phyloP scores from a whole-genome alignment of 2,329 filamentous ascomycete genomes.

The Sclerotinia borealis region DNA sequence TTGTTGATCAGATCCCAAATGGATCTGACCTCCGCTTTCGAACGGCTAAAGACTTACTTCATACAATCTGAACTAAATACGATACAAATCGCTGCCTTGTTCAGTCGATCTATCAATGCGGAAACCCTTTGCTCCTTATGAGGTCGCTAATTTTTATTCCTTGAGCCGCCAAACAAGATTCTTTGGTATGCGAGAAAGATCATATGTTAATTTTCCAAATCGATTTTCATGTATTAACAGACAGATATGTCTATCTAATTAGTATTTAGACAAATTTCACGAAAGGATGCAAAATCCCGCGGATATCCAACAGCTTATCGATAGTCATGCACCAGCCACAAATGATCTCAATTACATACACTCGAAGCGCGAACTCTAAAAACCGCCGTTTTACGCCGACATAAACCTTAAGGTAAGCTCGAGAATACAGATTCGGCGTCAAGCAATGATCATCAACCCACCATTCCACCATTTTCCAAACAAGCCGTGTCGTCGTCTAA shows the following conservation, averaged over 20 bases:
- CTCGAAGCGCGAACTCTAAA: too few relatives aligned
- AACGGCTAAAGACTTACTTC: not conserved
- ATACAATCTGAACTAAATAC: not conserved
- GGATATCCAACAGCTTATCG: not conserved
- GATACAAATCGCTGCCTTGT: not conserved
- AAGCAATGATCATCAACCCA: not conserved
- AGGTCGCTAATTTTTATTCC: not conserved
- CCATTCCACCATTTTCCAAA: not conserved
- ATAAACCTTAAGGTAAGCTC: not conserved
- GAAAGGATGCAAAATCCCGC: not conserved
- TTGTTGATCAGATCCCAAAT: slow-evolving; percentile 2
- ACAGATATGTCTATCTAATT: not conserved
- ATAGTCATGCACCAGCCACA: not conserved
- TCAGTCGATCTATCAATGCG: not conserved
- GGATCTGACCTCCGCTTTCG: not conserved
- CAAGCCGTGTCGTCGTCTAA: not conserved
- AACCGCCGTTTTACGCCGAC: not conserved
- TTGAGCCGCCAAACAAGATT: not conserved
- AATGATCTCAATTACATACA: not conserved
- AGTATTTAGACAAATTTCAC: too few relatives aligned
- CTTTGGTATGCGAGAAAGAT: not conserved
- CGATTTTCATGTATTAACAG: not conserved
- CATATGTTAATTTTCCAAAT: not conserved
- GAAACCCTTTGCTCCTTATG: not conserved
- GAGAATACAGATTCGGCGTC: not conserved